Base-by-base conservation (phyloP, 2,329 filamentous ascomycete genomes). In the Beauveria caledonica region DNA sequence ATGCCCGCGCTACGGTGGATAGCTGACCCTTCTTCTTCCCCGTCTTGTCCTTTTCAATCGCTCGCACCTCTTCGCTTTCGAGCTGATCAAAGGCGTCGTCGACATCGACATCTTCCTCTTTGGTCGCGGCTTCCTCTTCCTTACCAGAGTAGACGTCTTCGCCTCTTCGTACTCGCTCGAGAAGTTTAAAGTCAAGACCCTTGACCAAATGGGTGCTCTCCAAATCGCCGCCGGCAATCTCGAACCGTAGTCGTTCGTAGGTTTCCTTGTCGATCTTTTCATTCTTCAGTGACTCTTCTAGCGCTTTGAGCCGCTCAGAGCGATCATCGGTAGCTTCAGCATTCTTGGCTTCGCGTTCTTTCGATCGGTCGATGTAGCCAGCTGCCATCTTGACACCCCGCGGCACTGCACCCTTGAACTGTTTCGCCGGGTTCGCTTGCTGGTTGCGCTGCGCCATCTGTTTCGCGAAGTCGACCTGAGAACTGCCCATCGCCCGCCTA, bases 171-270 rank as follows among this genome's bases (percentile, higher is more conserved):
- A 89, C 80, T 65, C 86, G 80, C 71, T 89, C 84, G 29, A 92
- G 76, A 13, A 97, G 77, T 71, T 89, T 88, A 71, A 91, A 89
- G 73, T 99, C 94, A 54, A 99, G 75, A 0, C 94, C 94, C 70
- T 97, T 97, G 52, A 97, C 87, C 65, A 97, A 75, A 78, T 96
- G 91, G 15, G 92, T 96, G 66, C 86, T 90, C 15, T 78, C 78
- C 23, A 92, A 74, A 71, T 96, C 89, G 8, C 92, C 93, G 3
- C 92, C 92, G 1, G 90, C 84, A 60, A 97, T 90, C 66, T 95
- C 83, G 64, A 83, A 83, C 39, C 88, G 80, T 45, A 93, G 73
- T 67, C 82, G 85, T 67, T 93, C 86, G 71, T 95, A 96, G 0
- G 86, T 91, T 53, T 81, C 82, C 66, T 85, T 82, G 66, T 95